Evolutionary conservation across 306 rosid genomes (phyloP).

Genomic region (Mimosa pudica): DNA sequence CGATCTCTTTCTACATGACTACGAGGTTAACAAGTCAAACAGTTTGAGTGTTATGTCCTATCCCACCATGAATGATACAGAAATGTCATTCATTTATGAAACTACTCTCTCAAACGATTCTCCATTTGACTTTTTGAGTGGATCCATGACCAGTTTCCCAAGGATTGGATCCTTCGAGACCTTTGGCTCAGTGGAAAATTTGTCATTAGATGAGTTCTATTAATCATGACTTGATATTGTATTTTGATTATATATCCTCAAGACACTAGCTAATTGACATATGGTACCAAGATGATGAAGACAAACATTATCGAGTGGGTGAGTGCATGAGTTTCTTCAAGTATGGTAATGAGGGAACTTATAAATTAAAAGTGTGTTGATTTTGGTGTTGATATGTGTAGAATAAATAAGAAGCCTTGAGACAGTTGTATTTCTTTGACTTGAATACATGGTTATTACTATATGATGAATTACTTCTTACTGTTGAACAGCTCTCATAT

Average conservation of each 20-base stretch:
- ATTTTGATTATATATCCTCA: background rate
- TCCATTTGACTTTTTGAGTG: conserved; percentile 80
- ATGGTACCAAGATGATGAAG: conserved; percentile 23
- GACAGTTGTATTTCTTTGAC: conserved; percentile 39
- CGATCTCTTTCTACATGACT: conserved; percentile 48
- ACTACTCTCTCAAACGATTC: conserved; percentile 72
- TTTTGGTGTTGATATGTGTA: conserved; percentile 34
- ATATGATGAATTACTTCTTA: conserved; percentile 34
- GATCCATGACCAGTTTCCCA: conserved; percentile 72
- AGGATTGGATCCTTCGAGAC: conserved; percentile 65
- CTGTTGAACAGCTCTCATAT: conserved; percentile 29
- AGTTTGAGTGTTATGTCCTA: conserved; percentile 43
- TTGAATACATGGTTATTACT: conserved; percentile 32
- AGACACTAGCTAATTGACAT: conserved; percentile 26
- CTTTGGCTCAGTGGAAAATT: conserved; percentile 81
- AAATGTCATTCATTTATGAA: conserved; percentile 80
- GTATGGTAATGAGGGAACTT: conserved; percentile 30
- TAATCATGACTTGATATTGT: conserved; percentile 28
- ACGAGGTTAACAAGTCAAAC: conserved; percentile 49
- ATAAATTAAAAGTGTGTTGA: conserved; percentile 17
- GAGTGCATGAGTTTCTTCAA: conserved; percentile 13
- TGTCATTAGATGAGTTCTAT: conserved; percentile 85
- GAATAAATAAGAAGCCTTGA: conserved; percentile 44
- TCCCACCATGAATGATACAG: conserved; percentile 44
- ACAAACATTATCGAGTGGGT: background rate